phyloP scores from a whole-genome alignment of 164 flowering plant species.

The Paratinospora sagittata region DNA sequence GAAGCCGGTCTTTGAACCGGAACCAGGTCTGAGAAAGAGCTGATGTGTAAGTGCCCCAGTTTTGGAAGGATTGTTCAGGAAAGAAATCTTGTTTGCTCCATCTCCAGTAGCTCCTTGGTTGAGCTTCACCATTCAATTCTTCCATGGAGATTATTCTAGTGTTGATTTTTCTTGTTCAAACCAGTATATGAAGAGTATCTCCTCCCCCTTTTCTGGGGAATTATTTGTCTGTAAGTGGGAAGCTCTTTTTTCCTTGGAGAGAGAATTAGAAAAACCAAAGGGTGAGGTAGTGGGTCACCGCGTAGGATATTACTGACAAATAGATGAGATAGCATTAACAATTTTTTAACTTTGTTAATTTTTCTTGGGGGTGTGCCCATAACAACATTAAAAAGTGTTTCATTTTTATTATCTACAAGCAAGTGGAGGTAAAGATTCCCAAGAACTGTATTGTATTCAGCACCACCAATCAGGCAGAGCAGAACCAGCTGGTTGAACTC shows the following conservation, averaged over 20 bases:
- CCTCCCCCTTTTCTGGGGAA: neutral
- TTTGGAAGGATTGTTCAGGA: conserved; percentile 60
- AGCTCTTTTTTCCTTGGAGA: no score
- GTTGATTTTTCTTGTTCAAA: neutral
- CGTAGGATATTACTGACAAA: neutral
- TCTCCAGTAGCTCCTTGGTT: conserved; percentile 44
- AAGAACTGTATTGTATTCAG: neutral
- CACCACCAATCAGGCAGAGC: neutral
- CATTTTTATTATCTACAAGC: no score
- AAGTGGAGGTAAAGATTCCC: no score
- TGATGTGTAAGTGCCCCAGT: conserved; percentile 31
- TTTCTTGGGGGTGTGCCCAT: no score
- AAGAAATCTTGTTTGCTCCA: conserved; percentile 56
- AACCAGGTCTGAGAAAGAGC: conserved; percentile 34
- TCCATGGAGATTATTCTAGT: conserved; percentile 14
- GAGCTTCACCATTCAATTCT: conserved; percentile 11
- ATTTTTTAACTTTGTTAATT: no score
- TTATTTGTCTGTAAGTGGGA: no score
- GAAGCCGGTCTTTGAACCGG: conserved; percentile 40
- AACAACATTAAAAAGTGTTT: no score
- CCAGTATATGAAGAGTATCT: neutral
- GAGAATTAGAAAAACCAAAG: neutral
- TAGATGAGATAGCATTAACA: neutral
- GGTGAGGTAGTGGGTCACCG: neutral
- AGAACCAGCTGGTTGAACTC: no score